Base-by-base conservation (phyloP, 371 early-diverging fungal species). In the Actinomucor elegans region DNA sequence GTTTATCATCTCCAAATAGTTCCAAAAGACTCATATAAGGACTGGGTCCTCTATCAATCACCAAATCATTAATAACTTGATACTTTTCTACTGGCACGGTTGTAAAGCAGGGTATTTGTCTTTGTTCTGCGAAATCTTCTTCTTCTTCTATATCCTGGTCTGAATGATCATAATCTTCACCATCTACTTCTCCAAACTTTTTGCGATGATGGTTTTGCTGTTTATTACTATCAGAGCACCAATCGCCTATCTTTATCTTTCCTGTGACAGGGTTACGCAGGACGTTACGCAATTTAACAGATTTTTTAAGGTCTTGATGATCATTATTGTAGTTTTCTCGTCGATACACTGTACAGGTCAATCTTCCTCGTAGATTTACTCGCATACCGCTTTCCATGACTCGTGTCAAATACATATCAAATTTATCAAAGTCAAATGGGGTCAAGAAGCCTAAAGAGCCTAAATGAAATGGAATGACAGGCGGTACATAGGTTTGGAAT, bases 371-470 rank as follows among this genome's bases (percentile, higher is more conserved):
- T 46, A 95, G 57, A 57, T 92, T 94, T 55, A 96, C 83, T 14
- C 92, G 81, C 36, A 89, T 86, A 4, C 91, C 94, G 31, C 79
- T 69, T 31, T 82, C 80, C 58, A 91, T 82, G 7, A 82, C 81
- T 20, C 77, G 69, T 9, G 69, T 68, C 14, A 93, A 62, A 31
- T 84, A 73, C 7, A 74, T 44, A 15, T 83, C 69, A 46, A 84
- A 85, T 36, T 82, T 69, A 1, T 66, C 73, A 53, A 90, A 89
- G 49, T 89, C 83, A 67, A 94, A 97, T 1, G 90, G 89, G 0
- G 97, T 96, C 34, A 97, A 68, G 52, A 97, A 97, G 4, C 97
- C 96, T 33, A 97, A 71, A 24, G 94, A 90, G 4, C 94, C 94
- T 21, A 93, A 65, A 57, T 92, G 88, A 70, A 97, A 94, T 1